Evolutionary conservation across 441 rosid genomes (phyloP), one percentile per base, ranked within the genome.

Genomic region (Daphne laureola): DNA sequence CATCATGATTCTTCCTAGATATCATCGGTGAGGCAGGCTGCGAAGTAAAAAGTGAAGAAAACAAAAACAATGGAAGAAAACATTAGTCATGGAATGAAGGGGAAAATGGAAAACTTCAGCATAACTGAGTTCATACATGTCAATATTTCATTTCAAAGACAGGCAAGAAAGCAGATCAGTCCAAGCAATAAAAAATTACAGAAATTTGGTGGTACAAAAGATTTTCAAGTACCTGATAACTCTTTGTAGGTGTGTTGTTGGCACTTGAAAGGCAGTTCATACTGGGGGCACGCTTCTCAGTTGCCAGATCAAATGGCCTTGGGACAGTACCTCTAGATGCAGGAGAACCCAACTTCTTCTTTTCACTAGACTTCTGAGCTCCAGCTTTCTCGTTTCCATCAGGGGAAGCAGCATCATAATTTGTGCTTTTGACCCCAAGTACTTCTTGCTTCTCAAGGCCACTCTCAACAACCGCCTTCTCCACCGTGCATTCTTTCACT

Each of bases 1-100:
- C 99, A 56, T 86, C 94, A 14, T 49, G 64, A 63, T 67, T 80
- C 83, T 80, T 81, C 79, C 67, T 81, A 61, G 70, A 62, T 9
- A 70, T 43, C 13, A 49, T 16, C 51, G 82, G 80, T 40, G 84
- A 68, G 70, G 46, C 68, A 47, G 78, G 75, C 67, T 75, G 75
- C 62, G 65, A 63, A 13, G 54, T 7, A 0, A 7, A 5, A 31
- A 31, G 7, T 9, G 11, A 31, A 9, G 3, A 21, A 21, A 21
- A 21, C n/a, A 21, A 21, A 21, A 21, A 21, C 25, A 31, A 31
- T 1, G 38, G 11, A 31, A 31, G 8, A 31, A 31, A 9, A 31
- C 11, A 31, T 31, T 31, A 31, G 38, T 9, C 38, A 31, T 31
- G 38, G 38, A 31, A 31, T 31, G 38, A 31, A 31, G 38, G 38